Evolutionary conservation across 371 early-diverging fungal genomes (phyloP).

Genomic region (Mucor ambiguus): DNA sequence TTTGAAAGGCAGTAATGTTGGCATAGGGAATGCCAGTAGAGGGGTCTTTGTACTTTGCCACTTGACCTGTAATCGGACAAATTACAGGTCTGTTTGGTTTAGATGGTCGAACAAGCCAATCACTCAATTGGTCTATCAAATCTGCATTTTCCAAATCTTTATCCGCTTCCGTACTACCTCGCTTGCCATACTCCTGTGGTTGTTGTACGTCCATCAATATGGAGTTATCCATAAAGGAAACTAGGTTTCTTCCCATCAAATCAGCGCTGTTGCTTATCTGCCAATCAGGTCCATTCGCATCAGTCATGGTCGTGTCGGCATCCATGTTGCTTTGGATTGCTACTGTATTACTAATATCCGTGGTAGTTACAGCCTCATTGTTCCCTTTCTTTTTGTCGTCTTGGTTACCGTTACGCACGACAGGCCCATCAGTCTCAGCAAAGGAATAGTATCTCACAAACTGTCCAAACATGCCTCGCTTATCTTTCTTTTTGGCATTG

Average conservation of each 20-base stretch:
- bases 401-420: not conserved
- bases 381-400: not conserved
- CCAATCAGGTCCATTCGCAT: conserved; percentile 29
- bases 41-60: conserved; percentile 70
- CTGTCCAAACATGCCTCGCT: conserved; percentile 39
- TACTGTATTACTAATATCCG: not conserved
- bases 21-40: conserved; percentile 65
- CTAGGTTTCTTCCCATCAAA: conserved; percentile 42
- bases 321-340: not conserved
- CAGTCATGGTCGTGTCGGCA: conserved; percentile 24
- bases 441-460: conserved; percentile 60
- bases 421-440: conserved; percentile 34
- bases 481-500: conserved; percentile 51
- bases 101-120: conserved; percentile 36
- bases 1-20: conserved; percentile 59
- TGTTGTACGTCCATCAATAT: conserved; percentile 3
- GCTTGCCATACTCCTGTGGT: not conserved
- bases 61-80: conserved; percentile 71
- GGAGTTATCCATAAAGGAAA: conserved; percentile 37
- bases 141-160: conserved; percentile 41
- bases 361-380: not conserved
- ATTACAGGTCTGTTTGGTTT: conserved; percentile 41
- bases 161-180: conserved; percentile 23
- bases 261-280: conserved; percentile 31
- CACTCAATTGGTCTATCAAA: conserved; percentile 31